Evolutionary conservation across 768 basidiomycete genomes (phyloP).

Genomic region (Phylloporus sp.): DNA sequence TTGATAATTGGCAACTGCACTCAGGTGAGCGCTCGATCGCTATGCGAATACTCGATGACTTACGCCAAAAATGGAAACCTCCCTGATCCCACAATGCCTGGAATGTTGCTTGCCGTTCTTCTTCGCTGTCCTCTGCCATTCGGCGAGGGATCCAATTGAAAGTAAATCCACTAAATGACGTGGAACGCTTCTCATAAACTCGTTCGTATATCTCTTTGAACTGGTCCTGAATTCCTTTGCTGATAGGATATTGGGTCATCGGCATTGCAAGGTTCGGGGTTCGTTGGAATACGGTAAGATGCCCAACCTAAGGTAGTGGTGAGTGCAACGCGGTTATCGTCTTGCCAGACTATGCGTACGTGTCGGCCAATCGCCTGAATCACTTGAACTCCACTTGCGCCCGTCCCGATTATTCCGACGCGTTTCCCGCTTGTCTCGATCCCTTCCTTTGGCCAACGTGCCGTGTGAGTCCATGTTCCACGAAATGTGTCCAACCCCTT

Average conservation of each 20-base stretch:
- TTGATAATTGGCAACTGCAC: slow-evolving; percentile 5
- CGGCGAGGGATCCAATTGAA: not conserved
- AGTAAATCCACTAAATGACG: not conserved
- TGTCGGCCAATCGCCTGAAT: slow-evolving; percentile 13
- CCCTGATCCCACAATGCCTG: slow-evolving; percentile 8
- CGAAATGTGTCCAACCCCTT: slow-evolving; percentile 9
- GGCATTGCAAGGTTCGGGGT: slow-evolving; percentile 14
- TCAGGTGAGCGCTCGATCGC: not conserved
- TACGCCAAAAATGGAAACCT: slow-evolving; percentile 8
- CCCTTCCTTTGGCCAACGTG: slow-evolving; percentile 11
- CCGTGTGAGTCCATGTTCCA: slow-evolving; percentile 7
- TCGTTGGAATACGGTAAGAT: slow-evolving; percentile 15
- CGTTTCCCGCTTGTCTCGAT: slow-evolving; percentile 7
- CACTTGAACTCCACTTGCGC: slow-evolving; percentile 11
- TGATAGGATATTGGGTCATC: slow-evolving; percentile 5
- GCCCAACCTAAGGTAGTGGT: not conserved
- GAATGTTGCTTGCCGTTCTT: slow-evolving; percentile 9
- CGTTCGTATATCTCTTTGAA: slow-evolving; percentile 12
- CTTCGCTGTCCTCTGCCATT: slow-evolving; percentile 2
- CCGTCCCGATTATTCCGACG: slow-evolving; percentile 13
- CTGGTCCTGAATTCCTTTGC: slow-evolving; percentile 3
- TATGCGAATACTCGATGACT: not conserved
- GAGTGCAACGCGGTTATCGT: not conserved
- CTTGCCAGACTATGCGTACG: not conserved
- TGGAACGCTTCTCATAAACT: not conserved